Percentiles rank a stretch among this genome's conserved stretches.
These are phyloP conservation scores for Ammopiptanthus mongolicus DNA, from an alignment of 306 rosid species.

Conservation along the genomic window DNA sequence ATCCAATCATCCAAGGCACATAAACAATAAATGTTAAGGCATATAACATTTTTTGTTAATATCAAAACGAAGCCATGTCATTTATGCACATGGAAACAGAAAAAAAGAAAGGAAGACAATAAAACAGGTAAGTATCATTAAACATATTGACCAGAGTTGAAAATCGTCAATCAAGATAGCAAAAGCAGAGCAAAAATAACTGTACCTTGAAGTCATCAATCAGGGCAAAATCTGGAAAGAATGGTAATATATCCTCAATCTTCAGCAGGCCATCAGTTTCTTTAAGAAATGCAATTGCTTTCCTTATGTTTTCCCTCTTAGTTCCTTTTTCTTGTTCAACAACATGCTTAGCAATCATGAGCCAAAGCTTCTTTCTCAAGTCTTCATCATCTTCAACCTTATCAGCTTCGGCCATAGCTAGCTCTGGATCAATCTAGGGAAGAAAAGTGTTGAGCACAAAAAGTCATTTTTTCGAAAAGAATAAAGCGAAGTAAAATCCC, in stretches of 20 bases:
- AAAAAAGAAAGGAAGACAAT: background rate
- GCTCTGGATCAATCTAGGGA: constrained; percentile 87
- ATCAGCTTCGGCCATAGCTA: constrained; percentile 99
- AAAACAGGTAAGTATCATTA: background rate
- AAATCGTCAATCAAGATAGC: background rate
- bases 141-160: background rate
- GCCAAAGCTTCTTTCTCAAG: constrained; percentile 98
- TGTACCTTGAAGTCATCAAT: constrained; percentile 95
- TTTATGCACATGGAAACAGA: background rate
- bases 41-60: constrained; percentile 12
- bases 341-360: constrained; percentile 96
- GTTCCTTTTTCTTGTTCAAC: constrained; percentile 93
- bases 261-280: constrained; percentile 96
- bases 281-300: constrained; percentile 96
- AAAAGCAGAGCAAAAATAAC: constrained; percentile 16
- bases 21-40: background rate
- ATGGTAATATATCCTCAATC: constrained; percentile 93
- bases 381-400: constrained; percentile 98
- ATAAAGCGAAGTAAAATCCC: background rate
- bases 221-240: constrained; percentile 95
- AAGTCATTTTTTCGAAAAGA: background rate
- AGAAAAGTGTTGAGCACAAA: constrained; percentile 21
- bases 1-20: background rate
- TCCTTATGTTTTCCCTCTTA: constrained; percentile 94
- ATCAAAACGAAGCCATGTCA: background rate